Base-by-base conservation (phyloP, 371 early-diverging fungal species). In the Rhizopus sp. region DNA sequence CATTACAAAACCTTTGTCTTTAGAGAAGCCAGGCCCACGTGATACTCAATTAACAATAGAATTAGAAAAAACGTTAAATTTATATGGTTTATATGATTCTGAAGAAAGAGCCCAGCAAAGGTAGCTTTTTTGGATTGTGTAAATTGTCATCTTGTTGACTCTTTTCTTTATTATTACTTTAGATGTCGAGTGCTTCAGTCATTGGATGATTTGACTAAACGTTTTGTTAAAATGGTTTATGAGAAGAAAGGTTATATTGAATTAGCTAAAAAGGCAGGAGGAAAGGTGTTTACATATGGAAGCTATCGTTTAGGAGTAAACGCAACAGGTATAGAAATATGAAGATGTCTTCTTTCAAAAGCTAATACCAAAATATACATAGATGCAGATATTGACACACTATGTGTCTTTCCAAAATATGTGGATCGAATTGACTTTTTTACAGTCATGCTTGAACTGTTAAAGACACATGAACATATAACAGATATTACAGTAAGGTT, bases 261-360 rank as follows among this genome's bases (percentile, higher is more conserved):
- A 17, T 15, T 37, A 4, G 37, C 41, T 17, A 17, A 10, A n/a
- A 38, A 37, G 8, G 68, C 68, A 44, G 91, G 90, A 44, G 95
- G 95, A 7, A 91, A 88, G 64, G 90, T 96, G 9, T 92, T 87
- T 68, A 93, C 97, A 0, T 97, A 92, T 73, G 97, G 97, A 0
- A 94, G 94, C 16, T 97, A 92, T 68, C 80, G 93, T 13, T 79
- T 96, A n/a, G 97, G 96, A 10, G 97, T 93, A 1, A 93, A 97
- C 71, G 86, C 88, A 6, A 75, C 76, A 33, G 88, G 91, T 69
- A 77, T 41, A 13, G 40, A 39, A 6, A 23, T 34, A 34, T 33
- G 10, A 38, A 50, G n/a, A 15, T 42, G 3, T 0, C 33, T 4
- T 29, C 17, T 45, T 50, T 16, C 4, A 35, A 8, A 44, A 33